A percentile compares a stretch with the other conserved stretches of the same genome.
phyloP scores from a whole-genome alignment of 495 filamentous ascomycete genomes.

The Neurospora sp. region DNA sequence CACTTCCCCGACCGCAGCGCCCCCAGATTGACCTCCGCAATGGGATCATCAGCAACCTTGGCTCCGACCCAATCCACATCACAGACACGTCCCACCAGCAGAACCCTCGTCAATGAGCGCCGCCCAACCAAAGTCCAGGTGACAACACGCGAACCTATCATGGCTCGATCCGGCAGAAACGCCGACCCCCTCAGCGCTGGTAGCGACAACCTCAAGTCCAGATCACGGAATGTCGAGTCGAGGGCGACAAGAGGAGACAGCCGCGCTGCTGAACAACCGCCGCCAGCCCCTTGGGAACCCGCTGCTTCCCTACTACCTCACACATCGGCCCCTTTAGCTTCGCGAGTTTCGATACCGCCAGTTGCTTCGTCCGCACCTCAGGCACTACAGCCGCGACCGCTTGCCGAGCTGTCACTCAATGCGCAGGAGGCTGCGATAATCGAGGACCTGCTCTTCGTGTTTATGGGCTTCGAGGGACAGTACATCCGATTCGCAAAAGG shows the following conservation, averaged over 20 bases:
- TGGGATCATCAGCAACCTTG: neutral
- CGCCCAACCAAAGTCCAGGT: slow-evolving; percentile 44
- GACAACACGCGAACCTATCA: slow-evolving; percentile 55
- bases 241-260: neutral
- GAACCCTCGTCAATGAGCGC: slow-evolving; percentile 30
- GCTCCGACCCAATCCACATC: neutral
- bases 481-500: slow-evolving; percentile 78
- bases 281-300: slow-evolving; percentile 56
- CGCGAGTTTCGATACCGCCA: slow-evolving; percentile 76
- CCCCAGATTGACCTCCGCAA: neutral
- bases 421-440: slow-evolving; percentile 77
- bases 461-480: slow-evolving; percentile 98
- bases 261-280: slow-evolving; percentile 10
- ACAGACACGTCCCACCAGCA: slow-evolving; percentile 23
- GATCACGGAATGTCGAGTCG: neutral
- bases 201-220: slow-evolving; percentile 13
- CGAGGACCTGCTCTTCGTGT: slow-evolving; percentile 85
- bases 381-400: slow-evolving; percentile 57
- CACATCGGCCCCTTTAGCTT: slow-evolving; percentile 80
- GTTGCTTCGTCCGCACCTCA: slow-evolving; percentile 62
- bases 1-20: neutral
- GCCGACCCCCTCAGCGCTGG: slow-evolving; percentile 48
- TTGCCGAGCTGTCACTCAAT: slow-evolving; percentile 64
- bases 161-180: slow-evolving; percentile 48
- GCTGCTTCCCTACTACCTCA: slow-evolving; percentile 72